phyloP scores from a whole-genome alignment of 768 basidiomycete species.

The Russula brevipes region DNA sequence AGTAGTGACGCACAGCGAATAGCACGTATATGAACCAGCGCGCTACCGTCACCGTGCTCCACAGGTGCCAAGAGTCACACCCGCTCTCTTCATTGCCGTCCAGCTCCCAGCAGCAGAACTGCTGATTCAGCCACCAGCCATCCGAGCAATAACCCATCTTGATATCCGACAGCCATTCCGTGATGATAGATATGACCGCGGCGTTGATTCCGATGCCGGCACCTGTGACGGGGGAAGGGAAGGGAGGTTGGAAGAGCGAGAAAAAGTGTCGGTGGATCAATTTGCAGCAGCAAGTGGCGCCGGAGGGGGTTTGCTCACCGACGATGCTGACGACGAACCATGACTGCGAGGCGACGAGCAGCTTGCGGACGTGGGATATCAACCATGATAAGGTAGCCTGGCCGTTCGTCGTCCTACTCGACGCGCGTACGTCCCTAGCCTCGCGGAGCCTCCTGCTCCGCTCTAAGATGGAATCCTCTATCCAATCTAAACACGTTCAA shows the following conservation, averaged over 20 bases:
- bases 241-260: too few relatives aligned
- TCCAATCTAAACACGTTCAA: constrained; percentile 66
- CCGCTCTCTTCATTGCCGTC: constrained; percentile 71
- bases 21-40: constrained; percentile 83
- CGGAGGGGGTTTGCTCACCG: constrained; percentile 48
- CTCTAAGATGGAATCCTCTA: constrained; percentile 90
- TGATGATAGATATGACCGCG: constrained; percentile 91
- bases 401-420: constrained; percentile 44
- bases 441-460: constrained; percentile 69
- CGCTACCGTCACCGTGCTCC: constrained; percentile 67
- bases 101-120: constrained; percentile 98
- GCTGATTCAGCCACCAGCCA: constrained; percentile 98
- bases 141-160: constrained; percentile 96
- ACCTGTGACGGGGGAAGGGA: constrained; percentile 46
- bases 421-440: constrained; percentile 42
- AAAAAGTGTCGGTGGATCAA: background rate
- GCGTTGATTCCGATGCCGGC: constrained; percentile 89
- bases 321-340: constrained; percentile 91
- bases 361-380: constrained; percentile 54
- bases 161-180: constrained; percentile 95
- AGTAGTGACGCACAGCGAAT: constrained; percentile 66
- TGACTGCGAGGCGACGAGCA: constrained; percentile 70
- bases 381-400: constrained; percentile 52
- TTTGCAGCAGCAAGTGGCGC: background rate
- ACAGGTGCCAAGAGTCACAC: constrained; percentile 89